phyloP scores from a whole-genome alignment of 2,329 filamentous ascomycete genomes.

The Elsinoe ampelina region DNA sequence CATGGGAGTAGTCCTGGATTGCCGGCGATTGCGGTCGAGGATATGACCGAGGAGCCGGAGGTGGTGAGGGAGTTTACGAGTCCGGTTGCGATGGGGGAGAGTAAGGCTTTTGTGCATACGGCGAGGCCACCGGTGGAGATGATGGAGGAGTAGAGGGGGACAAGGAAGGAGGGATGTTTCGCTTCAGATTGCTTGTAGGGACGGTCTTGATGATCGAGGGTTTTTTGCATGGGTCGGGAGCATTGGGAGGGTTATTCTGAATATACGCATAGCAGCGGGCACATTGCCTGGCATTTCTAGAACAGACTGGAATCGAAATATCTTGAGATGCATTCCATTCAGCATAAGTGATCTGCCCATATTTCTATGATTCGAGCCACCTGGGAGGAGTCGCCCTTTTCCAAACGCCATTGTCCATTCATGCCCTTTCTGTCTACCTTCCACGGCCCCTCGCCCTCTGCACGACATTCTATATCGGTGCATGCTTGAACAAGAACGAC shows the following conservation, averaged over 20 bases:
- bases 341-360: no score
- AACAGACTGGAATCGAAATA: neutral
- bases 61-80: conserved; percentile 24
- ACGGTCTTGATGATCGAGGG: neutral
- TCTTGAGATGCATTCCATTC: neutral
- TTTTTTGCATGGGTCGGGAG: neutral
- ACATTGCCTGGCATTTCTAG: neutral
- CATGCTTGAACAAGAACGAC: conserved; percentile 60
- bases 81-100: conserved; percentile 37
- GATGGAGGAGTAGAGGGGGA: conserved; percentile 34
- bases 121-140: conserved; percentile 47
- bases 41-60: conserved; percentile 37
- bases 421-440: neutral
- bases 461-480: conserved; percentile 31
- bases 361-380: no score
- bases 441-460: neutral
- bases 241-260: neutral
- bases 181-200: conserved; percentile 1
- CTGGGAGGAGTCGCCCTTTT: neutral
- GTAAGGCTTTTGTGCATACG: conserved; percentile 43
- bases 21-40: conserved; percentile 55
- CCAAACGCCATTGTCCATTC: neutral
- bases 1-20: conserved; percentile 51
- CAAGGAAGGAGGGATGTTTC: neutral
- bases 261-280: neutral